Evolutionary conservation across 2,329 filamentous ascomycete genomes (phyloP), one percentile per base, ranked within the genome.

Genomic region (Zymoseptoria ardabiliae): DNA sequence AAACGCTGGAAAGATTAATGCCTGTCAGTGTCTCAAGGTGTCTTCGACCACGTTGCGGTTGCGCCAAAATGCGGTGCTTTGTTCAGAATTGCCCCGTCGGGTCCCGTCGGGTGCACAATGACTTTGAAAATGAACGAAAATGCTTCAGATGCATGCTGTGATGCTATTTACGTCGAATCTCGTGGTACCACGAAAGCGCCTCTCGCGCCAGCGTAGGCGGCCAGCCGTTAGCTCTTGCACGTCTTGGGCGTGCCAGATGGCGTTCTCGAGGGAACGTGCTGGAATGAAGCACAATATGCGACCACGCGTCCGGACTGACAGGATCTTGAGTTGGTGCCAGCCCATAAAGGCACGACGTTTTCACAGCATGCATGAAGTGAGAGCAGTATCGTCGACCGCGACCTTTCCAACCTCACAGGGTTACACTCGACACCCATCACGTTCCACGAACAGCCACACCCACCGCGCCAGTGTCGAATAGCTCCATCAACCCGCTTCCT

Each of bases 401-500:
- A 45, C 35, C 35, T 17, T 45, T 7, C 25, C 25, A 7, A 9
- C 7, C 25, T 8, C 25, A 28, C 25, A 9, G 9, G 25, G 25
- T 28, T 8, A 28, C 9, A 7, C 25, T 28, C 25, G 25, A 8
- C 9, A 7, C 25, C 17, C 35, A n/a, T 53, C 51, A 53, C 5
- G 51, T 56, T 11, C 51, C 62, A 45, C 64, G 58, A 45, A 90
- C 81, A 10, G 84, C 88, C 61, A 82, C 78, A 1, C 88, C 88
- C n/a, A 91, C 86, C 66, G 84, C 88, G 13, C 85, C 80, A 11
- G 88, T 91, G 68, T 90, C 83, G 71, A 92, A 92, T 13, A 89
- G 75, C 73, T 92, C 88, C 3, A 91, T 81, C 17, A 87, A 69
- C 1, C 89, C 89, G 25, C 85, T 78, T 0, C 88, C 89, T 22